A percentile compares a stretch with the other conserved stretches of the same genome.
These are phyloP conservation scores for Arthrinium phaeospermum DNA, from an alignment of 2,329 filamentous ascomycete genomes.

Conservation along the genomic window DNA sequence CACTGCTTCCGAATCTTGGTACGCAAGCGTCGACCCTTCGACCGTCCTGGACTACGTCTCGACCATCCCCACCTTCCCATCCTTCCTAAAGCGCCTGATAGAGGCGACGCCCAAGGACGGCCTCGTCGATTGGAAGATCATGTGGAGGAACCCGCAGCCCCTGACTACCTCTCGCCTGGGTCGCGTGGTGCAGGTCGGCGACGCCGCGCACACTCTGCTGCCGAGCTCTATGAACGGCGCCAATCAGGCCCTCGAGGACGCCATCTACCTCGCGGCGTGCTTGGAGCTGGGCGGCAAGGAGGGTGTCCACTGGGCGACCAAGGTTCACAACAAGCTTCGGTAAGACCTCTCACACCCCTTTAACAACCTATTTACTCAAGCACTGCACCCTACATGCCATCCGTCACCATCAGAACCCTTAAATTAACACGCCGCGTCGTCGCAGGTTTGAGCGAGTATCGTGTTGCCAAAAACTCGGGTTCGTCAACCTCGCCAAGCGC, in stretches of 20 bases:
- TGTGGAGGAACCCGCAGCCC: conserved; percentile 41
- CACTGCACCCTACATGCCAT: too few relatives aligned
- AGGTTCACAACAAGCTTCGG: conserved; percentile 37
- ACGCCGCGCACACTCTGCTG: conserved; percentile 43
- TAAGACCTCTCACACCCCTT: too few relatives aligned
- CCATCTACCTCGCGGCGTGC: conserved; percentile 39
- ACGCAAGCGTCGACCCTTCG: conserved; percentile 21
- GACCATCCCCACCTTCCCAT: conserved; percentile 22
- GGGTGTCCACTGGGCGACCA: conserved; percentile 31
- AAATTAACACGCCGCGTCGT: too few relatives aligned
- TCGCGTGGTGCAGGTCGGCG: conserved; percentile 42
- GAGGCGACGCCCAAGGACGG: conserved; percentile 30
- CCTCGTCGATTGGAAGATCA: conserved; percentile 48
- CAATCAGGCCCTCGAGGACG: conserved; percentile 44
- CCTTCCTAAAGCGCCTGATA: conserved; percentile 27
- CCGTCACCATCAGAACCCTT: too few relatives aligned
- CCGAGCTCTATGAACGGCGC: conserved; percentile 44
- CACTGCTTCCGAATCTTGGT: conserved; percentile 5
- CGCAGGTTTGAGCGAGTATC: conserved; percentile 25
- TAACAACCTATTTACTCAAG: too few relatives aligned
- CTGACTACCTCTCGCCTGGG: conserved; percentile 37
- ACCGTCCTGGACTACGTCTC: conserved; percentile 23
- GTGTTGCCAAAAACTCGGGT: conserved; percentile 21
- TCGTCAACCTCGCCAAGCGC: conserved; percentile 21
- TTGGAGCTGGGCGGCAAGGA: conserved; percentile 36